phyloP scores from a whole-genome alignment of 192 early-diverging fungal species.

The Mortierella hygrophila region DNA sequence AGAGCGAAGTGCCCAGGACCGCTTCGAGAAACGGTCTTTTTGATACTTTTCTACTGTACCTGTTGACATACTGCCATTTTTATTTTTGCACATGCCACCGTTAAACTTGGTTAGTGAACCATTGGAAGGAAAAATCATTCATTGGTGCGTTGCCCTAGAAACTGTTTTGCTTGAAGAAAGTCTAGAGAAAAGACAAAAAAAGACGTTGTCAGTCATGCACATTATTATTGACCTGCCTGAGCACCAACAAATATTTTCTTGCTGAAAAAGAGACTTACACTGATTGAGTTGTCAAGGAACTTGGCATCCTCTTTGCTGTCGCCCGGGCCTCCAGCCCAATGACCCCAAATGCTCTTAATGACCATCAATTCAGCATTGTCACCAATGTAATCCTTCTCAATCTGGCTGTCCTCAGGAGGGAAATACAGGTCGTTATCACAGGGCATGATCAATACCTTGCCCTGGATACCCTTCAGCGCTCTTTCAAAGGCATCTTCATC shows the following conservation, averaged over 20 bases:
- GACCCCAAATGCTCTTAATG: constrained; percentile 44
- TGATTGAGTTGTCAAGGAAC: constrained; percentile 29
- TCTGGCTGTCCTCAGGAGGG: constrained; percentile 41
- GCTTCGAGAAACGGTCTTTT: no score
- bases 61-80: no score
- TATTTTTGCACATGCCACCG: background rate
- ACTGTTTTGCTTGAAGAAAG: constrained; percentile 17
- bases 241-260: background rate
- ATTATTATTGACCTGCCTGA: background rate
- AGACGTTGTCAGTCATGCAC: background rate
- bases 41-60: no score
- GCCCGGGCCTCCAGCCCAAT: constrained; percentile 30
- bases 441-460: constrained; percentile 31
- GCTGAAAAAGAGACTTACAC: constrained; percentile 12
- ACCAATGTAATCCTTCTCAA: constrained; percentile 39
- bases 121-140: background rate
- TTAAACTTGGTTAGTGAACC: background rate
- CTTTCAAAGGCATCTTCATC: constrained; percentile 33
- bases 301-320: constrained; percentile 28
- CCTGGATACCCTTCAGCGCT: constrained; percentile 28
- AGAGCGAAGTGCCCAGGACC: no score
- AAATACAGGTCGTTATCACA: constrained; percentile 26
- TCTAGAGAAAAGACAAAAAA: background rate
- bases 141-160: background rate
- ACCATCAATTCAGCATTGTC: constrained; percentile 34